Conservation (phyloP, 176 grass and related monocot genomes). For the Urochloa ruziziensis region DNA sequence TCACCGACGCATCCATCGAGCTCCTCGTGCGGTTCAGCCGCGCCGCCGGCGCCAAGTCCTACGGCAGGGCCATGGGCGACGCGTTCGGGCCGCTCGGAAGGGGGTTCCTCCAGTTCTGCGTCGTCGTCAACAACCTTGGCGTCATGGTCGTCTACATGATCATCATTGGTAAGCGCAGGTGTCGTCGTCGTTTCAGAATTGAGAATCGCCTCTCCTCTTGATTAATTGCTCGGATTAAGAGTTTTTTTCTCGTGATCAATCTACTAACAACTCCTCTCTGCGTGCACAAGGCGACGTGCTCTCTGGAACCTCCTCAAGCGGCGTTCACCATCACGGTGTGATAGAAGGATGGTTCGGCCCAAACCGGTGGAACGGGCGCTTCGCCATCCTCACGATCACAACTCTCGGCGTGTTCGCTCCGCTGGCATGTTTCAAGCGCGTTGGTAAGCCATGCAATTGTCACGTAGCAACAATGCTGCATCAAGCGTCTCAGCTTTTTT, state of each 20-base stretch:
- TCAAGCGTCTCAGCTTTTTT: neutral
- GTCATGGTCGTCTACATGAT: slow-evolving; percentile 99
- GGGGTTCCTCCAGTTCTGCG: slow-evolving; percentile 70
- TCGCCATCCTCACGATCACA: slow-evolving; percentile 59
- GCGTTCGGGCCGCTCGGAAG: slow-evolving; percentile 65
- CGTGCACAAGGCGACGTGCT: slow-evolving; percentile 69
- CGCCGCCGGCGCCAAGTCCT: slow-evolving; percentile 57
- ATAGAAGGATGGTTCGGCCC: slow-evolving; percentile 91
- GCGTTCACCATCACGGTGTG: slow-evolving; percentile 74
- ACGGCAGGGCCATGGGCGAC: slow-evolving; percentile 76
- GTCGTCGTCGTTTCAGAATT: neutral
- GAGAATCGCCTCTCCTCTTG: neutral
- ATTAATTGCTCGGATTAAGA: neutral
- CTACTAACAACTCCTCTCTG: neutral
- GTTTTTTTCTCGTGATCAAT: neutral
- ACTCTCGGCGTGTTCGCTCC: slow-evolving; percentile 61
- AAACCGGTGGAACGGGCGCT: slow-evolving; percentile 82
- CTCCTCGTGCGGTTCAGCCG: slow-evolving; percentile 72
- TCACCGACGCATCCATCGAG: slow-evolving; percentile 87
- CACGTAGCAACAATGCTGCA: too few relatives aligned
- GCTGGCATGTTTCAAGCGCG: slow-evolving; percentile 71
- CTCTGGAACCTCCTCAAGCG: slow-evolving; percentile 73
- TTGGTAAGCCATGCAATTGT: slow-evolving; percentile 41
- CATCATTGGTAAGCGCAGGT: slow-evolving; percentile 84
- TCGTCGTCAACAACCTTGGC: slow-evolving; percentile 79